phyloP scores from a whole-genome alignment of 2,329 filamentous ascomycete species.

The Colletotrichum kahawae region DNA sequence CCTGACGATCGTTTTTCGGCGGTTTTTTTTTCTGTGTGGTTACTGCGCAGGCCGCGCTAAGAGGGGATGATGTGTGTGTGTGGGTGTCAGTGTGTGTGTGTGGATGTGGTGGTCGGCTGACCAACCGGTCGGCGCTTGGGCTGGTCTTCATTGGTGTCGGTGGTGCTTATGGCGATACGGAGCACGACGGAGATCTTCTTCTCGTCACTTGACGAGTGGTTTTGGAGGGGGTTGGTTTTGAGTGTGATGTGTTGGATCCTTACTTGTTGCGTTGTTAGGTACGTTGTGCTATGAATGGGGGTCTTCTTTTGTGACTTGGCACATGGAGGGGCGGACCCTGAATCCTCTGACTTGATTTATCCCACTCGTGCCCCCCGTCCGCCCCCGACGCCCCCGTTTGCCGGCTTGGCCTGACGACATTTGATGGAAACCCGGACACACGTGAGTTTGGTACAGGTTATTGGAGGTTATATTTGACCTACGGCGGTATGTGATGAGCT shows the following conservation, averaged over 20 bases:
- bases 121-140: background rate
- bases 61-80: background rate
- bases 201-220: background rate
- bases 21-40: background rate
- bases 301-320: background rate
- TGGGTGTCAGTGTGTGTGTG: background rate
- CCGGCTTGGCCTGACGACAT: background rate
- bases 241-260: background rate
- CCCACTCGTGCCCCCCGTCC: background rate
- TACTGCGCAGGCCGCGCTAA: background rate
- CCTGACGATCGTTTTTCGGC: constrained; percentile 13
- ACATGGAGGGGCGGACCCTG: constrained; percentile 4
- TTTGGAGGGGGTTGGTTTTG: background rate
- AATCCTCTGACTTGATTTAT: background rate
- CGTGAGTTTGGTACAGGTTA: background rate
- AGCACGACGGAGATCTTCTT: background rate
- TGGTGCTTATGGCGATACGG: background rate
- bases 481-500: background rate
- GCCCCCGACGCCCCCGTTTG: background rate
- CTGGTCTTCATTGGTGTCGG: background rate
- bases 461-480: background rate
- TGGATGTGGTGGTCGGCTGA: background rate
- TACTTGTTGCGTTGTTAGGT: background rate
- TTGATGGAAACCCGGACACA: background rate
- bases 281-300: background rate